phyloP scores from a whole-genome alignment of 441 rosid species.

The Adansonia grandidieri region DNA sequence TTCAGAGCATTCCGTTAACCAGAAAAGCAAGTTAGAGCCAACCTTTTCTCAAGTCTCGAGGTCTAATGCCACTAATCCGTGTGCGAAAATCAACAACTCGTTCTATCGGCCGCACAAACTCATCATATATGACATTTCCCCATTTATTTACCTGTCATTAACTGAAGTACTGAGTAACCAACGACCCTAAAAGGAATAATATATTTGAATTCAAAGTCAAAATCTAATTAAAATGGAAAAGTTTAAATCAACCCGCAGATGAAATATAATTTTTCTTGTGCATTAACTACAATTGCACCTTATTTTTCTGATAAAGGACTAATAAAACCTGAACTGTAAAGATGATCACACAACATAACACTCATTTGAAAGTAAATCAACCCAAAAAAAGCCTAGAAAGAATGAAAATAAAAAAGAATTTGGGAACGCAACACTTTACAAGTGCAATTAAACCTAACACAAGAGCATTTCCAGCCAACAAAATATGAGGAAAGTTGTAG shows the following conservation, averaged over 20 bases:
- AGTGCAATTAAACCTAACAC: neutral
- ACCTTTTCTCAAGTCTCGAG: slow-evolving; percentile 83
- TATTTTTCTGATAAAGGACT: slow-evolving; percentile 3
- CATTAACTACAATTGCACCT: neutral
- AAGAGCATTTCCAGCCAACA: neutral
- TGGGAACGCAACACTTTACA: neutral
- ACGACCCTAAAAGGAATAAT: slow-evolving; percentile 10
- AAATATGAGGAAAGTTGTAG: no score
- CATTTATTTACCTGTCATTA: slow-evolving; percentile 82
- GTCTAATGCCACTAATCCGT: slow-evolving; percentile 87
- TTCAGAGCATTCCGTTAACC: slow-evolving; percentile 7
- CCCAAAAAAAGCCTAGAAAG: neutral
- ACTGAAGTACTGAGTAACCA: slow-evolving; percentile 25
- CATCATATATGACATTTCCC: slow-evolving; percentile 87
- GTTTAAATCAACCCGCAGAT: slow-evolving; percentile 6
- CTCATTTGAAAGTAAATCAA: slow-evolving; percentile 6
- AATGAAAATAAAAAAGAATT: neutral
- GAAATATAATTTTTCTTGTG: neutral
- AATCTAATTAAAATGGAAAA: neutral
- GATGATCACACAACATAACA: neutral
- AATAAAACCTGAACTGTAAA: neutral
- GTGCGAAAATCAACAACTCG: slow-evolving; percentile 89
- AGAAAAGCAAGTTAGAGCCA: slow-evolving; percentile 26
- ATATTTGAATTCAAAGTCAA: neutral
- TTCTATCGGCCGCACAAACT: slow-evolving; percentile 90